Base-by-base conservation (phyloP, 495 filamentous ascomycete species). In the Chlorociboria aeruginascens region DNA sequence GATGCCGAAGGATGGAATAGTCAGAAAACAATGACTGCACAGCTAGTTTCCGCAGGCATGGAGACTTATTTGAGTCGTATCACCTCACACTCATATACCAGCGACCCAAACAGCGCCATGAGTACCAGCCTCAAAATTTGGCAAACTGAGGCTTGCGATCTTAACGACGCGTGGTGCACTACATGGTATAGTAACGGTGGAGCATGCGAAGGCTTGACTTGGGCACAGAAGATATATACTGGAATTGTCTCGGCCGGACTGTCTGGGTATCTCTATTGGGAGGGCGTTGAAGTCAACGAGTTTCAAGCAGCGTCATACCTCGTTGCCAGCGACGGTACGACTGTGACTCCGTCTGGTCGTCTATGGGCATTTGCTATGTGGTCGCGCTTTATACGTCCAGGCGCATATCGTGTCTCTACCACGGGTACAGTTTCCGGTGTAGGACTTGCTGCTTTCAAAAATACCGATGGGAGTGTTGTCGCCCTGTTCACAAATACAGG, bases 341-440 rank as follows among this genome's bases (percentile, higher is more conserved):
- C 57, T 11, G 43, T 64, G 7, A 61, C 61, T 8, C 60, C 62
- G 16, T 63, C 65, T 28, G 62, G 61, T 29, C 57, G 70, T 8
- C 62, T 75, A 20, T 77, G 71, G 72, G 71, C 71, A 1, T 70
- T 74, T 46, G 71, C 71, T 9, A 65, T 68, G 55, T 71, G 65
- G 51, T 66, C 62, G 36, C 52, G 66, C 16, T 67, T 64, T 45
- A 63, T 74, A 13, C 59, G 69, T n/a, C 69, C 68, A 0, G 72
- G 72, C 1, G 70, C 72, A 7, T 55, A 53, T 25, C 63, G 71
- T 9, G 52, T 77, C 30, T 62, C 56, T 17, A 65, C 69, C 1
- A 49, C 59, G 6, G 63, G 61, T 0, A 61, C 47, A 33, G 48
- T 62, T 16, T 42, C 58, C 7, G 56, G 51, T 29, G 61, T 72